Base-by-base conservation (phyloP, 1,284 basidiomycete genomes). In the Apiotrichum porosum region DNA sequence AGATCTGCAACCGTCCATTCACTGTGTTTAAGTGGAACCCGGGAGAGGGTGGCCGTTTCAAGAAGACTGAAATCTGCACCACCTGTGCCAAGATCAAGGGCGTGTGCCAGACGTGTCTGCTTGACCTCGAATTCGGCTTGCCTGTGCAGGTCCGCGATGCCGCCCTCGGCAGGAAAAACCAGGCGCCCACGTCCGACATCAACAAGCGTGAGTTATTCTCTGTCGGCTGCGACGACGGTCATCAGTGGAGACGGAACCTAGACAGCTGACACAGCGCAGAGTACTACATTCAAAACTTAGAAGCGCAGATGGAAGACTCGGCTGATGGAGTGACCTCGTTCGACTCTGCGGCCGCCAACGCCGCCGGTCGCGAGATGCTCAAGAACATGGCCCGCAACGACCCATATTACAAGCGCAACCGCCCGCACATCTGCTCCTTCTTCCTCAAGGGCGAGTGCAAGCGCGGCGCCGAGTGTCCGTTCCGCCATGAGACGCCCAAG, bases 21-120 rank as follows among this genome's bases (percentile, higher is more conserved):
- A 97, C 93, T 44, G 88, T 97, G 59, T 99, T 98, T 74, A 85
- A 92, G 38, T 98, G 95, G 95, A 94, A 97, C 64, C 93, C 95
- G 2, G 95, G 95, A 42, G 66, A 73, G 14, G 94, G 92, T 35
- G 86, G 84, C 68, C 84, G 95, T 34, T 95, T 84, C 82, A 98
- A 98, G 78, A 89, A 91, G 61, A 99, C 95, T 5, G 94, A 97
- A 56, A 85, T 98, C 58, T 99, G 95, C 75, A 92, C 95, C 69
- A 97, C 95, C 1, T 98, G 95, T 64, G 89, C 94, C 32, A 98
- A 97, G 78, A 86, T 97, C 62, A 97, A 97, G 79, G 97, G 98
- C 65, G 88, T 95, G 35, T 99, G 95, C 76, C 95, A 98, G 76
- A 97, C 93, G 1, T 98, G 95, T 72, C 78, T 99, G 23, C 78